Percentiles rank a stretch among this genome's conserved stretches.
Conservation (phyloP, 495 filamentous ascomycete species). For the Neurospora discreta region DNA sequence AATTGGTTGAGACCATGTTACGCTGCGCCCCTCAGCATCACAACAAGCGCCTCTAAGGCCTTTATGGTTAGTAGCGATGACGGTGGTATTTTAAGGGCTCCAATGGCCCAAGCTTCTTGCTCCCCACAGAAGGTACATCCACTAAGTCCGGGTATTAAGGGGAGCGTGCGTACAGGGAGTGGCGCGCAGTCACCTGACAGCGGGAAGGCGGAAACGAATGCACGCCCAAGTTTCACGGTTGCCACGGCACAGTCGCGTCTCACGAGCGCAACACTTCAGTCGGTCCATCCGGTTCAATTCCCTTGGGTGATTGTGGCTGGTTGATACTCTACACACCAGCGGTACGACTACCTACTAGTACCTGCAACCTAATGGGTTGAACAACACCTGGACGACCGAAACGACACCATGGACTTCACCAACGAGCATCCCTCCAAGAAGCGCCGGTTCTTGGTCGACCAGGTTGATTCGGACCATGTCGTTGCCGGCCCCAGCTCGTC, state of each 20-base stretch:
- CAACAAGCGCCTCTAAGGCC: not conserved
- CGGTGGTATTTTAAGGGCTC: not conserved
- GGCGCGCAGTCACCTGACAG: constrained; percentile 19
- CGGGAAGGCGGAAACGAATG: not conserved
- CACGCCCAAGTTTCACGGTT: constrained; percentile 21
- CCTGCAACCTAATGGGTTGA: not conserved
- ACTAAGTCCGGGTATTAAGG: too few relatives aligned
- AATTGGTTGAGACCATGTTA: not conserved
- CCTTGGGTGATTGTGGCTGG: not conserved
- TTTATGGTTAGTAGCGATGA: not conserved
- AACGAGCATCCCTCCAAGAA: constrained; percentile 65
- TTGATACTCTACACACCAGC: not conserved
- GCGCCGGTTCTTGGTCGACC: constrained; percentile 67
- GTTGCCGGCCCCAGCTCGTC: not conserved
- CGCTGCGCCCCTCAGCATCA: not conserved
- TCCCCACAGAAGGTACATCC: too few relatives aligned
- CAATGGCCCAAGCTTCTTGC: constrained; percentile 3
- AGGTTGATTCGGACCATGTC: constrained; percentile 21
- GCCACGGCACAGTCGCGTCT: constrained; percentile 20
- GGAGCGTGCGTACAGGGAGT: too few relatives aligned
- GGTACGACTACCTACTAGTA: too few relatives aligned
- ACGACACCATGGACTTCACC: constrained; percentile 40
- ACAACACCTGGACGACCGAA: not conserved
- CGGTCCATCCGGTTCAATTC: too few relatives aligned
- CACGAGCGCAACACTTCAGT: constrained; percentile 6